Evolutionary conservation across 768 basidiomycete genomes (phyloP).

Genomic region (Piloderma croceum): DNA sequence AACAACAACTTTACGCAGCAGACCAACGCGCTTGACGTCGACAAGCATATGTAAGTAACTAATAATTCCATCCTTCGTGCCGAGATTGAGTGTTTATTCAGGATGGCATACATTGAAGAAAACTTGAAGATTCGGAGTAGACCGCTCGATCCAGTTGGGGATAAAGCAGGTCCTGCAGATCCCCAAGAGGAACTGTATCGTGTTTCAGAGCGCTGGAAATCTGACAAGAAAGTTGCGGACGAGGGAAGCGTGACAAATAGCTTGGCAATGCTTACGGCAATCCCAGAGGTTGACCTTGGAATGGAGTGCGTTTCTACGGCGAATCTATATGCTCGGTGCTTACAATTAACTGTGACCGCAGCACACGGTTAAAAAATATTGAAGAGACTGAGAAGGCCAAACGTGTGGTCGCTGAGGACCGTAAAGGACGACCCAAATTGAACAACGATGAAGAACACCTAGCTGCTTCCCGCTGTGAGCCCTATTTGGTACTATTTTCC

Average conservation of each 20-base stretch:
- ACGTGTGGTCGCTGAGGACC: slow-evolving; percentile 71
- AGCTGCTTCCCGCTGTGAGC: slow-evolving; percentile 81
- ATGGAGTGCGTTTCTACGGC: slow-evolving; percentile 77
- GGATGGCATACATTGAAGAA: slow-evolving; percentile 98
- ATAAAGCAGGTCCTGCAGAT: slow-evolving; percentile 45
- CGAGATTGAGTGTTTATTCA: slow-evolving; percentile 21
- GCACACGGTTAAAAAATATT: slow-evolving; percentile 87
- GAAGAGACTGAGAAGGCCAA: slow-evolving; percentile 98
- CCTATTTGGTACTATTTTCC: background rate
- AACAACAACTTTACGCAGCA: slow-evolving; percentile 96
- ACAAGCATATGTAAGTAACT: slow-evolving; percentile 88
- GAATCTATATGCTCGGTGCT: background rate
- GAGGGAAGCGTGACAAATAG: slow-evolving; percentile 94
- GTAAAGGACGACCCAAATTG: slow-evolving; percentile 49
- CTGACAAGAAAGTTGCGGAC: slow-evolving; percentile 53
- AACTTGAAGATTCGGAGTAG: slow-evolving; percentile 75
- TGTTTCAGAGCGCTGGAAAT: slow-evolving; percentile 63
- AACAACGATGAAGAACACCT: slow-evolving; percentile 76
- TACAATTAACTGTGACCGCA: slow-evolving; percentile 25
- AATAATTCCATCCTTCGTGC: background rate
- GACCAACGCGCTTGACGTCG: slow-evolving; percentile 92
- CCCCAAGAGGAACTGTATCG: slow-evolving; percentile 77
- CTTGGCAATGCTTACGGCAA: slow-evolving; percentile 92
- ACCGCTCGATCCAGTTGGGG: slow-evolving; percentile 42
- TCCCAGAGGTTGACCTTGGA: slow-evolving; percentile 96